These are phyloP conservation scores for Huntiella omanensis DNA, from an alignment of 2,329 filamentous ascomycete species.

Conservation along the genomic window DNA sequence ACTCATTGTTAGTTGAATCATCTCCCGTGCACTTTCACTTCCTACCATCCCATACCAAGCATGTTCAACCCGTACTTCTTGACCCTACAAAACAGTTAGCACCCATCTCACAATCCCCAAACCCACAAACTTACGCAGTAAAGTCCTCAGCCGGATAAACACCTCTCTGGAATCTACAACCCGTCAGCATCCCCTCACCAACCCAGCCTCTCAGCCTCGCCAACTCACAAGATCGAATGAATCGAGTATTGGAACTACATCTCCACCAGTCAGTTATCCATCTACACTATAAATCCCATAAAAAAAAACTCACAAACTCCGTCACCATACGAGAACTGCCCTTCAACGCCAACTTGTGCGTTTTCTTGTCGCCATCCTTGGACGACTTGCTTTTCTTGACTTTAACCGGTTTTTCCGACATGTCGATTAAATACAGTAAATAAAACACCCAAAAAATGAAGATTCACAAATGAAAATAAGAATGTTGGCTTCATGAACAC, in stretches of 20 bases:
- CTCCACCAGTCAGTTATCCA: neutral
- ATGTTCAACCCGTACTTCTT: slow-evolving; percentile 99
- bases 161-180: slow-evolving; percentile 57
- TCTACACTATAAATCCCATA: slow-evolving; percentile 28
- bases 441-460: neutral
- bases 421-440: neutral
- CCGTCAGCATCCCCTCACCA: neutral
- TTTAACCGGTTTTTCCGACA: slow-evolving; percentile 6
- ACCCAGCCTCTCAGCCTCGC: slow-evolving; percentile 1
- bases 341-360: slow-evolving; percentile 85
- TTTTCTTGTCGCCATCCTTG: slow-evolving; percentile 51
- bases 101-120: neutral
- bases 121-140: slow-evolving; percentile 45
- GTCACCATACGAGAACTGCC: slow-evolving; percentile 72
- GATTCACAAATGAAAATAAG: neutral
- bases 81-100: slow-evolving; percentile 27
- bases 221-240: slow-evolving; percentile 71
- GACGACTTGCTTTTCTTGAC: slow-evolving; percentile 8
- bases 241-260: slow-evolving; percentile 87
- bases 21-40: neutral
- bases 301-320: slow-evolving; percentile 57
- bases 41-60: slow-evolving; percentile 37
- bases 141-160: slow-evolving; percentile 93
- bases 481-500: neutral
- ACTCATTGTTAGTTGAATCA: slow-evolving; percentile 2